Conservation (phyloP, 2,329 filamentous ascomycete species). For the Tolypocladium pustulatum region DNA sequence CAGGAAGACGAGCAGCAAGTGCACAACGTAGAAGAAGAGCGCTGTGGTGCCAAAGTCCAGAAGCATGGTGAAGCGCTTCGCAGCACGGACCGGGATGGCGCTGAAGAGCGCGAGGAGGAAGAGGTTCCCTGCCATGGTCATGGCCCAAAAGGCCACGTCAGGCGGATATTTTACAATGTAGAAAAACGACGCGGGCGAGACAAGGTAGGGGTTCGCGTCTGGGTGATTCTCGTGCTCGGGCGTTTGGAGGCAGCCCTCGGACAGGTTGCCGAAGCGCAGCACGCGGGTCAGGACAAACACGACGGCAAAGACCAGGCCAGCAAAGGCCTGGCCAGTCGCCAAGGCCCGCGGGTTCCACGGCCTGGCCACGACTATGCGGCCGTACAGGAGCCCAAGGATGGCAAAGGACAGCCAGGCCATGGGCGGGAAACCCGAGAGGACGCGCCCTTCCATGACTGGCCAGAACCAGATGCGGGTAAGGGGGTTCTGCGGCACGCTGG, state of each 20-base stretch:
- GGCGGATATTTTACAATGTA: constrained; percentile 37
- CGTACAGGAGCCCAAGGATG: constrained; percentile 32
- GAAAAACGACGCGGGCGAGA: constrained; percentile 30
- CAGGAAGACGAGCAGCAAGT: constrained; percentile 23
- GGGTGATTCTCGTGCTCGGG: constrained; percentile 22
- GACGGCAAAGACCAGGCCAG: constrained; percentile 18
- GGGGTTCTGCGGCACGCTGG: constrained; percentile 8
- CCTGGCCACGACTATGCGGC: constrained; percentile 23
- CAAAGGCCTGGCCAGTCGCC: constrained; percentile 15
- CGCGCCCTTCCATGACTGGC: constrained; percentile 12
- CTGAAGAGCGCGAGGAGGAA: constrained; percentile 26
- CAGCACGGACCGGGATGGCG: constrained; percentile 18
- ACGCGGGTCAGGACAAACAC: constrained; percentile 32
- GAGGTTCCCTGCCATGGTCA: constrained; percentile 27
- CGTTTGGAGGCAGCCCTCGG: constrained; percentile 29
- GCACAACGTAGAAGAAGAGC: constrained; percentile 33
- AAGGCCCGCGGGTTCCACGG: constrained; percentile 18
- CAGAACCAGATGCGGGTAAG: constrained; percentile 31
- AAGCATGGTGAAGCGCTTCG: constrained; percentile 21
- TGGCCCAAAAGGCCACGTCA: constrained; percentile 33
- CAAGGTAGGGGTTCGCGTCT: constrained; percentile 28
- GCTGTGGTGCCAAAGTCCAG: constrained; percentile 34
- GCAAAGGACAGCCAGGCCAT: constrained; percentile 37
- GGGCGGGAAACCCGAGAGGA: constrained; percentile 31
- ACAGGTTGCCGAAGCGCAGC: constrained; percentile 31